These are phyloP conservation scores for Termitomyces sp. DNA, from an alignment of 768 basidiomycete species.

Conservation along the genomic window DNA sequence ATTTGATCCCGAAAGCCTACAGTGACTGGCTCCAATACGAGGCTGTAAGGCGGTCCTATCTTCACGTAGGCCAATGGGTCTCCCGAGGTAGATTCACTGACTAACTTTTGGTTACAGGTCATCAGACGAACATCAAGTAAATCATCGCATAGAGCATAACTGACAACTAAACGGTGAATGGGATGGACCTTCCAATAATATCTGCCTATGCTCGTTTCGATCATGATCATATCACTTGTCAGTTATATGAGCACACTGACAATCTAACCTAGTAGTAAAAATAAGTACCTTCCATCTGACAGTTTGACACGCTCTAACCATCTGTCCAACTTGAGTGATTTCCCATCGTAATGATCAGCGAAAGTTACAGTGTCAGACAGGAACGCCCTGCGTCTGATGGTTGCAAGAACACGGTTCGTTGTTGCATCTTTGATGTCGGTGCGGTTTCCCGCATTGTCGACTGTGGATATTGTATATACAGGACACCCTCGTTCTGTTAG, in stretches of 20 bases:
- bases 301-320: constrained; percentile 14
- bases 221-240: not conserved
- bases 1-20: constrained; percentile 1
- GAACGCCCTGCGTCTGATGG: constrained; percentile 13
- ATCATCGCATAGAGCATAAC: not conserved
- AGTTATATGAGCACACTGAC: not conserved
- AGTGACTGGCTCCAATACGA: constrained; percentile 5
- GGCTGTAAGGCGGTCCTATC: not conserved
- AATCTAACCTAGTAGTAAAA: not conserved
- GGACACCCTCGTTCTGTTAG: constrained; percentile 15
- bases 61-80: not conserved
- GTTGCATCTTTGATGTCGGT: constrained; percentile 16
- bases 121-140: not conserved
- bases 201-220: not conserved
- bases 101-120: not conserved
- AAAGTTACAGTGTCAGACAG: constrained; percentile 20
- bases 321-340: constrained; percentile 15
- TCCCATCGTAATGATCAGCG: constrained; percentile 11
- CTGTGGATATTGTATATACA: constrained; percentile 15
- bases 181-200: constrained; percentile 1
- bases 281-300: constrained; percentile 10
- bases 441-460: constrained; percentile 9
- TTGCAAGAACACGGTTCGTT: constrained; percentile 14
- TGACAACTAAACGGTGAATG: constrained; percentile 1
- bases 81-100: not conserved